Evolutionary conservation across 2,329 filamentous ascomycete genomes (phyloP).

Genomic region (Hysterium pulicare): DNA sequence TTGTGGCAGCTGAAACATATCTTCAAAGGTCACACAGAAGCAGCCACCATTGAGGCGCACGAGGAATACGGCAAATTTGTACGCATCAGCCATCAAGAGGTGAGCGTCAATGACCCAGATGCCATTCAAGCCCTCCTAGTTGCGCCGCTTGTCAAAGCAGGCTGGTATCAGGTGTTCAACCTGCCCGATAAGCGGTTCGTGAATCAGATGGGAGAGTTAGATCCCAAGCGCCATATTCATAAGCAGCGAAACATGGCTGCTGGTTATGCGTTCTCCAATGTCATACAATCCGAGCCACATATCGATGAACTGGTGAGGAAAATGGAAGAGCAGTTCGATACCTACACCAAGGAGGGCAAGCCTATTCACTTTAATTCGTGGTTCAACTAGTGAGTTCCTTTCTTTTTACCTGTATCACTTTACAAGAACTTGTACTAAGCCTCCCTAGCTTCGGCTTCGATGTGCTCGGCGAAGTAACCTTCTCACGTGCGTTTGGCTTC

Average conservation of each 20-base stretch:
- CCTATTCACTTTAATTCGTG: constrained; percentile 36
- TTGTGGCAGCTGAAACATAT: constrained; percentile 41
- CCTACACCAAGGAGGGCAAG: constrained; percentile 1
- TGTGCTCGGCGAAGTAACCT: constrained; percentile 37
- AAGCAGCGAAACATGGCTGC: constrained; percentile 12
- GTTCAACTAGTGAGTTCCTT: constrained; percentile 33
- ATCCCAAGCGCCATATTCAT: constrained; percentile 33
- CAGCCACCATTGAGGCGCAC: constrained; percentile 36
- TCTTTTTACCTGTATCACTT: too few species aligned
- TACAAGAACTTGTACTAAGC: too few species aligned
- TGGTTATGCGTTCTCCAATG: constrained; percentile 24
- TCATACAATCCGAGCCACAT: constrained; percentile 23
- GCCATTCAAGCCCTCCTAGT: constrained; percentile 38
- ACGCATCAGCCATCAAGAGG: constrained; percentile 44
- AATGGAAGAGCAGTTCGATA: constrained; percentile 21
- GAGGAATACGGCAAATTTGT: constrained; percentile 45
- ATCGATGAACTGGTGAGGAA: constrained; percentile 27
- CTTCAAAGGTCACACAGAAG: constrained; percentile 38
- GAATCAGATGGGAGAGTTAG: constrained; percentile 39
- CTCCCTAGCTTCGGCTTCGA: constrained; percentile 36
- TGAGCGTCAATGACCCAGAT: constrained; percentile 44
- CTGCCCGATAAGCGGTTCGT: constrained; percentile 42
- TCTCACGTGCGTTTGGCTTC: constrained; percentile 35
- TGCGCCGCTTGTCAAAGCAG: constrained; percentile 32
- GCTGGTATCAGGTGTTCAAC: constrained; percentile 35